These are phyloP conservation scores for Coelastrella sp. DNA, from an alignment of 139 green algal genomes.

Conservation along the genomic window DNA sequence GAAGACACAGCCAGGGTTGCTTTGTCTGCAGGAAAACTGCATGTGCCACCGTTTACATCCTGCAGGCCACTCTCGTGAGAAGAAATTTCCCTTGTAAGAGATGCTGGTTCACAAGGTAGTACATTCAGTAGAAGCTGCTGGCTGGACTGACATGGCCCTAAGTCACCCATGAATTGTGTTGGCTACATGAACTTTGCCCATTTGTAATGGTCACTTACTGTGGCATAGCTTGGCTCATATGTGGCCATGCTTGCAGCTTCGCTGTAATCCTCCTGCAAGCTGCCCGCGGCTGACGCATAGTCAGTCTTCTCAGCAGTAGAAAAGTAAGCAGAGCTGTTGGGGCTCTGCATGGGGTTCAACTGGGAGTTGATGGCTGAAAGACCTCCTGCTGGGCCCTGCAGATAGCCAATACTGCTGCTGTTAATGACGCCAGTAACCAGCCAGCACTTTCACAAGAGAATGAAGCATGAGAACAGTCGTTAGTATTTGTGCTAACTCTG, in stretches of 20 bases:
- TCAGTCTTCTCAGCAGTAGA: background rate
- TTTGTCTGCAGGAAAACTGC: background rate
- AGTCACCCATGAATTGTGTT: too few species aligned
- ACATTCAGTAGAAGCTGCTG: background rate
- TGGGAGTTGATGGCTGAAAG: background rate
- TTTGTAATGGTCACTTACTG: background rate
- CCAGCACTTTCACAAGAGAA: too few species aligned
- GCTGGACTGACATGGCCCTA: too few species aligned
- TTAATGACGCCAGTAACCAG: too few species aligned
- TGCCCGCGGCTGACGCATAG: background rate
- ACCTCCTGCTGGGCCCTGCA: background rate
- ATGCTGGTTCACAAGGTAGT: background rate
- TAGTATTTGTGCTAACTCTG: too few species aligned
- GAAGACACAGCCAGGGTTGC: background rate
- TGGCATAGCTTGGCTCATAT: conserved; percentile 9
- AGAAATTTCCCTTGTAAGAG: too few species aligned
- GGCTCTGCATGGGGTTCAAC: conserved; percentile 34
- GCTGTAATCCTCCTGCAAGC: conserved; percentile 4
- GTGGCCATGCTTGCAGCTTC: conserved; percentile 30
- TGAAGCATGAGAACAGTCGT: too few species aligned
- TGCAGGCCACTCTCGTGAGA: too few species aligned
- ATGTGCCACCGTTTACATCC: too few species aligned
- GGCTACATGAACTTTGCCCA: too few species aligned
- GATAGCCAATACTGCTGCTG: background rate
- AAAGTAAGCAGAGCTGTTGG: conserved; percentile 18